Evolutionary conservation across 345 rosid species (phyloP).

Genomic region (Excoecaria cochinchinensis): DNA sequence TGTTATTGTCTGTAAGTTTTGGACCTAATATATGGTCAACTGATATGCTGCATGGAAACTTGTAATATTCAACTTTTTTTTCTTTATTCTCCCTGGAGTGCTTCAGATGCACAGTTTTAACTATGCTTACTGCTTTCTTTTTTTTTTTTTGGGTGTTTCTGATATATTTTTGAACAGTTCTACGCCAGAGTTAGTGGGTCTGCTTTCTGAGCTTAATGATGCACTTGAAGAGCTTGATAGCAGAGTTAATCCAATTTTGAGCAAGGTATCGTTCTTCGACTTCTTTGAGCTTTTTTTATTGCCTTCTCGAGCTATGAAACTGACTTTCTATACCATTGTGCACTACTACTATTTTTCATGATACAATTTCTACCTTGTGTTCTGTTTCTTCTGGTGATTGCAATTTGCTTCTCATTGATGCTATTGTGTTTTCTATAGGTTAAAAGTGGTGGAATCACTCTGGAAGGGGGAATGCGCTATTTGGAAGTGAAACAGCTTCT

Average conservation of each 20-base stretch:
- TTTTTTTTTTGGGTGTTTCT: background rate
- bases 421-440: slow-evolving; percentile 38
- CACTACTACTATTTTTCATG: background rate
- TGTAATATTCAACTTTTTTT: background rate
- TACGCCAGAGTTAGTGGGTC: slow-evolving; percentile 90
- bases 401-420: slow-evolving; percentile 6
- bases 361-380: background rate
- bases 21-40: background rate
- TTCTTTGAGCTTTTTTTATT: background rate
- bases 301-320: background rate
- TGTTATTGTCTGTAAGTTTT: background rate
- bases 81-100: background rate
- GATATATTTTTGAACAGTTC: slow-evolving; percentile 45
- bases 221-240: slow-evolving; percentile 67
- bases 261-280: slow-evolving; percentile 44
- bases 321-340: background rate
- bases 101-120: background rate
- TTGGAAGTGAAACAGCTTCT: slow-evolving; percentile 82
- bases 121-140: background rate
- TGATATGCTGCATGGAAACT: background rate
- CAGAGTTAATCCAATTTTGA: slow-evolving; percentile 65
- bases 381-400: background rate
- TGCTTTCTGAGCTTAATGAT: slow-evolving; percentile 75
- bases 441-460: slow-evolving; percentile 38
- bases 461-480: slow-evolving; percentile 57